A percentile compares a stretch with the other conserved stretches of the same genome.
phyloP scores from a whole-genome alignment of 1,139 yeast genomes.

The Pichiaceae sp. region DNA sequence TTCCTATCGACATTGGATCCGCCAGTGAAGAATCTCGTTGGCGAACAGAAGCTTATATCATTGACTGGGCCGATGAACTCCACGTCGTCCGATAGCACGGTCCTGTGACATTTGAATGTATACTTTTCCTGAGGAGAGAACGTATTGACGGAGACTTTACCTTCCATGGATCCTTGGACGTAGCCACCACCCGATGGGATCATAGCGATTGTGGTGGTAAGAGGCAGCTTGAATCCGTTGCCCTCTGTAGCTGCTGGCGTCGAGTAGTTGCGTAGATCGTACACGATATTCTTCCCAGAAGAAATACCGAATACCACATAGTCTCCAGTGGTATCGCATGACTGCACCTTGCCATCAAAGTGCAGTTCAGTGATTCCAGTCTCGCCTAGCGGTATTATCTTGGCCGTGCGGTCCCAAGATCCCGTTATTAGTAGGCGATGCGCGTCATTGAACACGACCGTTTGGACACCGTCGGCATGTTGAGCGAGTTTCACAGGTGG shows the following conservation, averaged over 20 bases:
- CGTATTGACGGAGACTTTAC: conserved; percentile 76
- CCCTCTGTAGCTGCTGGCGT: conserved; percentile 48
- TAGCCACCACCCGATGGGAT: conserved; percentile 59
- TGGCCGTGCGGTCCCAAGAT: conserved; percentile 3
- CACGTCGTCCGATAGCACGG: conserved; percentile 27
- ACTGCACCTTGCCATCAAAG: conserved; percentile 7
- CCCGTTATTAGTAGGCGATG: conserved; percentile 1
- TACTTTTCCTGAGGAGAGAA: conserved; percentile 46
- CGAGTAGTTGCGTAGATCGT: conserved; percentile 41
- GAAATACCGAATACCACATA: conserved; percentile 6
- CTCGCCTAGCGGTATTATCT: neutral
- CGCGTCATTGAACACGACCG: neutral
- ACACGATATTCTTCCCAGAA: conserved; percentile 25
- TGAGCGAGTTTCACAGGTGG: neutral
- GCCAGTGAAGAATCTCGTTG: conserved; percentile 43
- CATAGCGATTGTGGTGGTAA: conserved; percentile 52
- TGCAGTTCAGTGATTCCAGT: conserved; percentile 1
- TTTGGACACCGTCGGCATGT: conserved; percentile 3
- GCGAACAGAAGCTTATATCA: conserved; percentile 47
- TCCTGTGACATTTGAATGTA: conserved; percentile 82
- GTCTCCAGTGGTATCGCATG: conserved; percentile 5
- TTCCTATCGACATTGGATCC: conserved; percentile 61
- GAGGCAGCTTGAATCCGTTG: conserved; percentile 60
- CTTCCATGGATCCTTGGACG: conserved; percentile 78
- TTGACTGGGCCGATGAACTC: conserved; percentile 67